phyloP scores from a whole-genome alignment of 2,329 filamentous ascomycete species.

The Rugonectria rugulosa region DNA sequence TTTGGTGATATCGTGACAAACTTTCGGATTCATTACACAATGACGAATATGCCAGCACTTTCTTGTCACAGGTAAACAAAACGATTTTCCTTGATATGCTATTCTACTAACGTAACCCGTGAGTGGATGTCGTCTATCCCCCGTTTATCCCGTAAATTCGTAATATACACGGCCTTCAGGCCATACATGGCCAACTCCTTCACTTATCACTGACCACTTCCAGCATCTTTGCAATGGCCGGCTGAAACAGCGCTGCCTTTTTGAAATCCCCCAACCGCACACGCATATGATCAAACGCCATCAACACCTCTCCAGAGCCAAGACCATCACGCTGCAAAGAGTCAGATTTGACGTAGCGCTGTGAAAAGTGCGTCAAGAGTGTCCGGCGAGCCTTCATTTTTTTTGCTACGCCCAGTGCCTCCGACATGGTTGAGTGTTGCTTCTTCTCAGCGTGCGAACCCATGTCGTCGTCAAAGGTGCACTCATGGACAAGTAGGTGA shows the following conservation, averaged over 20 bases:
- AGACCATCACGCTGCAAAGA: conserved; percentile 46
- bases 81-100: too few relatives aligned
- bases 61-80: too few relatives aligned
- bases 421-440: conserved; percentile 87
- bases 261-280: conserved; percentile 75
- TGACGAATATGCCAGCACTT: too few relatives aligned
- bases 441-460: conserved; percentile 80
- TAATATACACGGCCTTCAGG: conserved; percentile 13
- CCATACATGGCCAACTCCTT: background rate
- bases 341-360: conserved; percentile 80
- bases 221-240: conserved; percentile 33
- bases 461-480: conserved; percentile 92
- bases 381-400: conserved; percentile 82
- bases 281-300: conserved; percentile 83
- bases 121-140: background rate
- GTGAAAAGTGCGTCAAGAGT: conserved; percentile 92
- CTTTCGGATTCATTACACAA: too few relatives aligned
- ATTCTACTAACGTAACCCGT: too few relatives aligned
- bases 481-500: conserved; percentile 92
- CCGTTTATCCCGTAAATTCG: background rate
- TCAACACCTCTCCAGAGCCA: conserved; percentile 58
- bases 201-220: conserved; percentile 27
- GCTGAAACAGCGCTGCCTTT: conserved; percentile 58
- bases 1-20: too few relatives aligned
- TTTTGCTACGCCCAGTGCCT: conserved; percentile 80